These are phyloP conservation scores for Areca catechu DNA, from an alignment of 176 grass and related monocot genomes.

Conservation along the genomic window DNA sequence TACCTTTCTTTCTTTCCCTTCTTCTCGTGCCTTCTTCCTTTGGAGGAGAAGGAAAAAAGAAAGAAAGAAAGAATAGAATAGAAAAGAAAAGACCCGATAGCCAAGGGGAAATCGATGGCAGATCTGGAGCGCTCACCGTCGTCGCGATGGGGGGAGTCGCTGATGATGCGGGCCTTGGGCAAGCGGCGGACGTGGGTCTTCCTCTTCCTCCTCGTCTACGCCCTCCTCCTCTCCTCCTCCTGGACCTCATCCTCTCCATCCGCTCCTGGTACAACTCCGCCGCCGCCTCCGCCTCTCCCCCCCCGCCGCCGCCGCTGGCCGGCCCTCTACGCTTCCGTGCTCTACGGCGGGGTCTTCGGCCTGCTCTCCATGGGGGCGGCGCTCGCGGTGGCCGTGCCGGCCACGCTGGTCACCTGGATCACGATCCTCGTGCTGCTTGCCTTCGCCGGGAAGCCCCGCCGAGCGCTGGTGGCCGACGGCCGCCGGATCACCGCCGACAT, in stretches of 20 bases:
- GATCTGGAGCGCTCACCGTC: no score
- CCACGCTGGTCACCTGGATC: slow-evolving; percentile 73
- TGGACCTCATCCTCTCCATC: slow-evolving; percentile 56
- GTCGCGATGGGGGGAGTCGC: slow-evolving; percentile 22
- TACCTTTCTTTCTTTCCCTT: no score
- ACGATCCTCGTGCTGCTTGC: slow-evolving; percentile 88
- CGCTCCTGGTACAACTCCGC: slow-evolving; percentile 52
- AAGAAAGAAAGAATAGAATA: no score
- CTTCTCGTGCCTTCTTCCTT: no score
- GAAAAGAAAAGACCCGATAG: no score
- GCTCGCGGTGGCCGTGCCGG: slow-evolving; percentile 60
- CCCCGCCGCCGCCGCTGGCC: slow-evolving; percentile 3
- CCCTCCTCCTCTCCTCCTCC: slow-evolving; percentile 49
- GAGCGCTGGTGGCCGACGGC: slow-evolving; percentile 56
- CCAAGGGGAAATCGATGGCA: no score
- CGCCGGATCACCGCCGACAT: slow-evolving; percentile 54
- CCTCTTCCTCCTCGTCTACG: slow-evolving; percentile 73
- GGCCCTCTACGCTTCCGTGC: slow-evolving; percentile 66
- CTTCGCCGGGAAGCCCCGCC: slow-evolving; percentile 40
- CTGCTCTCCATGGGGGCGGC: slow-evolving; percentile 73
- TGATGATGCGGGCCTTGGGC: slow-evolving; percentile 40
- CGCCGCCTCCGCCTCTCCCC: slow-evolving; percentile 15
- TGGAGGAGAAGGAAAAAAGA: no score
- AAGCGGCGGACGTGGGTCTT: slow-evolving; percentile 62
- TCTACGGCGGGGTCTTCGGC: slow-evolving; percentile 85